A percentile compares a stretch with the other conserved stretches of the same genome.
Conservation (phyloP, 352 stramenopile genomes). For the Phytophthora quininea region DNA sequence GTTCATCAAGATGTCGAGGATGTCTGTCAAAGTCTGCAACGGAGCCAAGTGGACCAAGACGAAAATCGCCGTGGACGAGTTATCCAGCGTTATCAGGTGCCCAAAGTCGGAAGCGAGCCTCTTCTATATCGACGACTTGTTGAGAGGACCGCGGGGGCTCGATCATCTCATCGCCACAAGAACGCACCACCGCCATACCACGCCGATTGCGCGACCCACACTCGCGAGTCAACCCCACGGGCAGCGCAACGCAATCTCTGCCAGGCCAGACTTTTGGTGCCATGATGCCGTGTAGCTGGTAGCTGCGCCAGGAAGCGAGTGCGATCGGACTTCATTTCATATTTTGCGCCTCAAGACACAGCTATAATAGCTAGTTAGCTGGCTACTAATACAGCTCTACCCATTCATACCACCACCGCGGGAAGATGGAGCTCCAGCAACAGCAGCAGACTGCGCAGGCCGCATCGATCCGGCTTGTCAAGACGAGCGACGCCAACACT, state of each 20-base stretch:
- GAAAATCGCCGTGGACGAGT: too few species aligned
- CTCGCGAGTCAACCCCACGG: neutral
- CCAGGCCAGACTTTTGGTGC: neutral
- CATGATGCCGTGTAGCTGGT: neutral
- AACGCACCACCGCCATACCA: neutral
- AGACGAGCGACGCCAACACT: neutral
- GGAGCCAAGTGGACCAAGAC: too few species aligned
- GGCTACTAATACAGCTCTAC: neutral
- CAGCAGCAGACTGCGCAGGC: constrained; percentile 2
- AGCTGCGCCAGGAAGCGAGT: too few species aligned
- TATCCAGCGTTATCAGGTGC: too few species aligned
- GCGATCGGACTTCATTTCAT: constrained; percentile 3
- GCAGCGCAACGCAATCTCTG: neutral
- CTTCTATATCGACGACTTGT: neutral
- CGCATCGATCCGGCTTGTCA: constrained; percentile 16
- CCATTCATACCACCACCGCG: too few species aligned
- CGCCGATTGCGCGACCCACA: constrained; percentile 1
- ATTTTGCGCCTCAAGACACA: constrained; percentile 11
- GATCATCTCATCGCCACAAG: neutral
- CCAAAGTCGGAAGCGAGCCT: too few species aligned
- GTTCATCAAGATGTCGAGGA: too few species aligned
- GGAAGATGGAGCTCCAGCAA: constrained; percentile 17
- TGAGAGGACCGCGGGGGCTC: neutral
- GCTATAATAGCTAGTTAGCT: neutral
- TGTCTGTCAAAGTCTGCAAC: too few species aligned